Evolutionary conservation across 257 asterid species (phyloP), one percentile per base, ranked within the genome.

Genomic region (Plantago elongata): DNA sequence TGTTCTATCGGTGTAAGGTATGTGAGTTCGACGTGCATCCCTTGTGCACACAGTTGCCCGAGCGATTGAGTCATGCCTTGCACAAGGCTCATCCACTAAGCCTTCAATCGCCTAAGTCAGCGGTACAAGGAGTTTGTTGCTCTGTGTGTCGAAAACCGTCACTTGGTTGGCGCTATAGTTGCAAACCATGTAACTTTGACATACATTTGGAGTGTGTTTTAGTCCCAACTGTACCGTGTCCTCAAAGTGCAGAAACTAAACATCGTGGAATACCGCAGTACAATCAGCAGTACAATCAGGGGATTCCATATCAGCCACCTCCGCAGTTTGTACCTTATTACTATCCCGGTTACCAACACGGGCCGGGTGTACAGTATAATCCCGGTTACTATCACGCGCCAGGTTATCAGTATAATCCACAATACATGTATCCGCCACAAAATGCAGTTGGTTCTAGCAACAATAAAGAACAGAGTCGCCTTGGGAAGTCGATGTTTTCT

Each of bases 21-120:
- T 83, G 86, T 12, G 78, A 75, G 8, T 83, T 79, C 38, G 82
- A 79, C 27, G 75, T 77, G 17, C 89, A 83, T 27, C 89, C 86
- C 1, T 38, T 79, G 3, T 83, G 89, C 78, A 75, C 82, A 1
- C 79, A 61, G n/a, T 54, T 83, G 48, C 84, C 86, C 0, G 62
- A 77, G 40, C 22, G 63, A 7, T 17, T 75, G 9, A 62, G 27
- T 6, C 89, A 82, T 45, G 83, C 77, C 0, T 72, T 78, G n/a
- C 83, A 81, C 74, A 61, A 54, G 44, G 38, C 4, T 13, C 88
- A 79, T 44, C 75, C 78, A 3, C 52, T 81, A 47, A 63, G 3
- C 14, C 68, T 81, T 13, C 42, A 63, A 15, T 51, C 66, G 1
- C 48, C 73, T 1, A 8, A 27, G 8, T 0, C 11, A 0, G 5